A percentile compares a stretch with the other conserved stretches of the same genome.
Conservation (phyloP, 2,329 filamentous ascomycete species). For the Talaromyces sp. region DNA sequence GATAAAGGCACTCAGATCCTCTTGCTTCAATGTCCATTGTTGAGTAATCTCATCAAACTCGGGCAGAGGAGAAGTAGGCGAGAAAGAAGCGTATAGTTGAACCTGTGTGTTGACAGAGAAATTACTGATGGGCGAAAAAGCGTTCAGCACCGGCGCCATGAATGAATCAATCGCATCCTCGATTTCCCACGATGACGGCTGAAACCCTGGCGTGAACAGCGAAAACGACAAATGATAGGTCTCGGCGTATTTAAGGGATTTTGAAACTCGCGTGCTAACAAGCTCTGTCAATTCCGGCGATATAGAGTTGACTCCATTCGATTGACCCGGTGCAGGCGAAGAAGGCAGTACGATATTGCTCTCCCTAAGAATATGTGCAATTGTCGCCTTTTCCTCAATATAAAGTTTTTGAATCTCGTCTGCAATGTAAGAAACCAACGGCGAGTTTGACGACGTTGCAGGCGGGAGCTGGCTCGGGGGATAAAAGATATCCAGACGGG, state of each 20-base stretch:
- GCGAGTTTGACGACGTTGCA: slow-evolving; percentile 64
- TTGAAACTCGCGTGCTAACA: slow-evolving; percentile 66
- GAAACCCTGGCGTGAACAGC: slow-evolving; percentile 74
- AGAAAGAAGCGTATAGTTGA: slow-evolving; percentile 77
- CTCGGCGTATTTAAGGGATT: slow-evolving; percentile 84
- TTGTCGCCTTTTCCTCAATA: slow-evolving; percentile 80
- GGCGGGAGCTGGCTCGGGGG: slow-evolving; percentile 64
- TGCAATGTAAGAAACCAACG: slow-evolving; percentile 72
- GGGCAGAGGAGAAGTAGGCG: slow-evolving; percentile 57
- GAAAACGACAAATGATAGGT: slow-evolving; percentile 97
- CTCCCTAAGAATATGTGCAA: slow-evolving; percentile 67
- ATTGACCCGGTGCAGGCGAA: slow-evolving; percentile 18
- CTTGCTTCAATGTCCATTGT: slow-evolving; percentile 68
- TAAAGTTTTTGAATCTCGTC: slow-evolving; percentile 73
- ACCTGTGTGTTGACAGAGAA: slow-evolving; percentile 97
- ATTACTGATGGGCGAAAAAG: slow-evolving; percentile 79
- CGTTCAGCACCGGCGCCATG: slow-evolving; percentile 73
- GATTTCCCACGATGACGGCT: slow-evolving; percentile 87
- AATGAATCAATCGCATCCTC: slow-evolving; percentile 75
- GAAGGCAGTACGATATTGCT: slow-evolving; percentile 30
- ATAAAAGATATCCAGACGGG: slow-evolving; percentile 74
- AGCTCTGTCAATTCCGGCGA: slow-evolving; percentile 50
- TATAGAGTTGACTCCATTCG: slow-evolving; percentile 31
- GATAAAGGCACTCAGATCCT: slow-evolving; percentile 89
- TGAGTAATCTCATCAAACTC: slow-evolving; percentile 50